Evolutionary conservation across 176 grass and related monocot species (phyloP).

Genomic region (Avena insularis): DNA sequence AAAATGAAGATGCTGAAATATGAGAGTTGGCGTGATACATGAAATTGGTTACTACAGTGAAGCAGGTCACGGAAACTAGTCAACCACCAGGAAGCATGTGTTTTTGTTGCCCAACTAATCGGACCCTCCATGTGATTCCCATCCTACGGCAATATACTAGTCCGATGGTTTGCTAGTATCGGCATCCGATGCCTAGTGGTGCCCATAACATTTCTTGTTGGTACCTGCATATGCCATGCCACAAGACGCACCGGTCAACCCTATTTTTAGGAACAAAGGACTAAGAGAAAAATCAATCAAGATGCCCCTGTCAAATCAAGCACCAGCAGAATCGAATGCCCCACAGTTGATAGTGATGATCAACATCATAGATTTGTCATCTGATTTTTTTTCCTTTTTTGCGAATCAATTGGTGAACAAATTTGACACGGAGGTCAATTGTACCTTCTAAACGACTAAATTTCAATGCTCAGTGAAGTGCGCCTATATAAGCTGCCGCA

Average conservation of each 20-base stretch:
- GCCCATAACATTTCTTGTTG: neutral
- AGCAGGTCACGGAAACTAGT: too few relatives aligned
- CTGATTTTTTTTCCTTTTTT: neutral
- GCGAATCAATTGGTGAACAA: neutral
- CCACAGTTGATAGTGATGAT: conserved; percentile 35
- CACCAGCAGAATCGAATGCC: neutral
- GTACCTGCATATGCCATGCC: conserved; percentile 2
- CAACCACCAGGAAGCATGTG: too few relatives aligned
- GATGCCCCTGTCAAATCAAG: conserved; percentile 29
- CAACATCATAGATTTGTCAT: conserved; percentile 29
- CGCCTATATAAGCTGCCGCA: conserved; percentile 33
- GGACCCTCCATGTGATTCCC: too few relatives aligned
- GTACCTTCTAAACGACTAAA: neutral
- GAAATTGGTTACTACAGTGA: too few relatives aligned
- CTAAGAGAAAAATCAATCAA: conserved; percentile 2
- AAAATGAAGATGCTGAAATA: too few relatives aligned
- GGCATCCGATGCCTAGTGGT: too few relatives aligned
- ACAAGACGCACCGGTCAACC: conserved; percentile 15
- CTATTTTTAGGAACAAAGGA: neutral
- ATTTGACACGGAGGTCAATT: conserved; percentile 23
- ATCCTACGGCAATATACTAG: too few relatives aligned
- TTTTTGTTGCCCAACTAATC: too few relatives aligned
- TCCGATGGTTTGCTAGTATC: too few relatives aligned
- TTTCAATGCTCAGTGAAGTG: neutral
- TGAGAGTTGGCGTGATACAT: too few relatives aligned